Evolutionary conservation across 495 filamentous ascomycete genomes (phyloP).

Genomic region (Annulohypoxylon bovei): DNA sequence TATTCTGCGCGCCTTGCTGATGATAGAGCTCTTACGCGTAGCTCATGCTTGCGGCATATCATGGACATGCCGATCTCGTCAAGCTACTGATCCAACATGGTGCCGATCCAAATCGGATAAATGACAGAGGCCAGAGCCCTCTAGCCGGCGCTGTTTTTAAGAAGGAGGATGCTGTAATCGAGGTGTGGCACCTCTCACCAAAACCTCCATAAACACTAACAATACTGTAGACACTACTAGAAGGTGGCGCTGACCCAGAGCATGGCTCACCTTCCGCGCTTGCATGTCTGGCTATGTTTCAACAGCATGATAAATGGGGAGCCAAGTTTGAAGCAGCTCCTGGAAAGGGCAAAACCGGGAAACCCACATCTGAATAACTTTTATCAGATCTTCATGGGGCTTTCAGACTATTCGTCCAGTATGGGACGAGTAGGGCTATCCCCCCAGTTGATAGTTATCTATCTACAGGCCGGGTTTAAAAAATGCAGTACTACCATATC

Average conservation of each 20-base stretch:
- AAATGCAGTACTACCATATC: too few relatives aligned
- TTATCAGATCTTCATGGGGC: not conserved
- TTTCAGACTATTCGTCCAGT: too few relatives aligned
- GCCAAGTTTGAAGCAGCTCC: slow-evolving; percentile 56
- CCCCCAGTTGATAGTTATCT: too few relatives aligned
- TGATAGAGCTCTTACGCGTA: slow-evolving; percentile 20
- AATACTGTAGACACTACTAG: slow-evolving; percentile 50
- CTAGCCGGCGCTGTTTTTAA: slow-evolving; percentile 67
- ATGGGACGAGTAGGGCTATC: too few relatives aligned
- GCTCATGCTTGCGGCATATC: slow-evolving; percentile 68
- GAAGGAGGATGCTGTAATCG: slow-evolving; percentile 59
- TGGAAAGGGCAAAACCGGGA: slow-evolving; percentile 52
- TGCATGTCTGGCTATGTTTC: slow-evolving; percentile 60
- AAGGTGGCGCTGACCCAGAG: slow-evolving; percentile 62
- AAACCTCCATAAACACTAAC: not conserved
- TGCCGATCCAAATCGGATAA: slow-evolving; percentile 63
- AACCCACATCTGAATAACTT: slow-evolving; percentile 12
- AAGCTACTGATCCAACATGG: slow-evolving; percentile 60
- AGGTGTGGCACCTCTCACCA: slow-evolving; percentile 40
- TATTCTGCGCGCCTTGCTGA: not conserved
- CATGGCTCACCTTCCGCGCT: slow-evolving; percentile 59
- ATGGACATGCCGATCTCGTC: slow-evolving; percentile 63
- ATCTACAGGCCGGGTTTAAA: too few relatives aligned
- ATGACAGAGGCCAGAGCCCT: slow-evolving; percentile 64
- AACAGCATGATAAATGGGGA: slow-evolving; percentile 60